Evolutionary conservation across 225 moss, liverwort and hornwort species (phyloP), one percentile per base, ranked within the genome.

Genomic region (Ulota crispa): DNA sequence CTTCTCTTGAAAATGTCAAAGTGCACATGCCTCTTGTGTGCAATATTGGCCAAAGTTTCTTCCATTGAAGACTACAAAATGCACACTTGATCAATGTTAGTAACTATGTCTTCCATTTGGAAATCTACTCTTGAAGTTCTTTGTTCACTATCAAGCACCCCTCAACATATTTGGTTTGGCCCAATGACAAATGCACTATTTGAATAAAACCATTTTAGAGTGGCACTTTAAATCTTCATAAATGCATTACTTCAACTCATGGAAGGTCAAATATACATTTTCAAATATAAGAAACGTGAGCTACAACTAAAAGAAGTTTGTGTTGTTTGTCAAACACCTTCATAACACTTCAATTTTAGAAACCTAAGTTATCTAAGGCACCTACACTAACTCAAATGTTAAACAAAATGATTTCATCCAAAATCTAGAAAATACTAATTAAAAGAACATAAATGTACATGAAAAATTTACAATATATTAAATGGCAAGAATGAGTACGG

Each of bases 1-100:
- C 81, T 50, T 5, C 16, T 84, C 41, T 84, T 80, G 43, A 72
- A 66, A 16, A 85, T 27, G 5, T 84, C 77, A 64, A 95, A 95
- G 32, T 86, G 85, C 68, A 95, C 95, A 43, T 87, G 90, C 59
- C 83, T 83, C 81, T 89, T 85, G 59, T 61, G 76, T 2, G 73
- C 78, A 1, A 88, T 36, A 64, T 19, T 10, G 12, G 78, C 55
- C 19, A 47, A 56, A 20, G 26, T 11, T 3, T 55, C 36, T 66
- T 61, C 81, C 18, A 11, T 37, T 2, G 70, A 59, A 3, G 72
- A 74, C 89, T 89, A 1, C 83, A 82, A 73, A 68, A 68, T 0
- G 7, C 64, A 70, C 12, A 36, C 47, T 71, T 4, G 28, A 36
- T 82, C 8, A 45, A 18, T 26, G 5, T 50, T 50, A 50, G 18